These are phyloP conservation scores for Cenchrus americanus DNA, from an alignment of 176 grass and related monocot genomes.

Conservation along the genomic window DNA sequence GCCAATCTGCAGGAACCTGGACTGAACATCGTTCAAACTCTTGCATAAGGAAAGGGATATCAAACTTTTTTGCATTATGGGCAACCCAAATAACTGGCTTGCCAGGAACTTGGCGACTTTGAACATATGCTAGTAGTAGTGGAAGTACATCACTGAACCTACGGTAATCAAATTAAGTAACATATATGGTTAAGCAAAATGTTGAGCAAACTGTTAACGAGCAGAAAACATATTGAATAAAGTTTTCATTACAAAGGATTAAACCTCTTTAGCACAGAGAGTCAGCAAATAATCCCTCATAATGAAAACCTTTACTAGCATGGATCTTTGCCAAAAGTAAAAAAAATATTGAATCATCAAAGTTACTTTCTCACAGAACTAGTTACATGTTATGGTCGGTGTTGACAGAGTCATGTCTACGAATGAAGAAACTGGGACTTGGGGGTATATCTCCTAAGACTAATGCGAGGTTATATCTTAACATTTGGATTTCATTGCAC, in stretches of 20 bases:
- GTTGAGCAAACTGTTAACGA: not conserved
- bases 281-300: not conserved
- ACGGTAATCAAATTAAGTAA: conserved; percentile 37
- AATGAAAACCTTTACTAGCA: conserved; percentile 28
- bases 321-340: conserved; percentile 4
- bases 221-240: not conserved
- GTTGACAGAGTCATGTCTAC: conserved; percentile 7
- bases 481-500: not conserved
- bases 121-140: conserved; percentile 64
- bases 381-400: conserved; percentile 9
- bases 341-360: conserved; percentile 2
- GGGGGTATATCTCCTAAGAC: not conserved
- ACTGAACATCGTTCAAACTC: conserved; percentile 67
- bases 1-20: conserved; percentile 70
- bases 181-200: conserved; percentile 27
- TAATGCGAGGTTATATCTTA: not conserved
- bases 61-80: conserved; percentile 65
- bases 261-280: not conserved
- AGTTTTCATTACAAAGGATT: conserved; percentile 6
- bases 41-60: conserved; percentile 64
- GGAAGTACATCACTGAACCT: conserved; percentile 77
- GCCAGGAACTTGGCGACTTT: conserved; percentile 60
- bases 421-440: not conserved
- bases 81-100: conserved; percentile 84
- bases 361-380: not conserved